Evolutionary conservation across 306 rosid genomes (phyloP).

Genomic region (Medicago lupulina): DNA sequence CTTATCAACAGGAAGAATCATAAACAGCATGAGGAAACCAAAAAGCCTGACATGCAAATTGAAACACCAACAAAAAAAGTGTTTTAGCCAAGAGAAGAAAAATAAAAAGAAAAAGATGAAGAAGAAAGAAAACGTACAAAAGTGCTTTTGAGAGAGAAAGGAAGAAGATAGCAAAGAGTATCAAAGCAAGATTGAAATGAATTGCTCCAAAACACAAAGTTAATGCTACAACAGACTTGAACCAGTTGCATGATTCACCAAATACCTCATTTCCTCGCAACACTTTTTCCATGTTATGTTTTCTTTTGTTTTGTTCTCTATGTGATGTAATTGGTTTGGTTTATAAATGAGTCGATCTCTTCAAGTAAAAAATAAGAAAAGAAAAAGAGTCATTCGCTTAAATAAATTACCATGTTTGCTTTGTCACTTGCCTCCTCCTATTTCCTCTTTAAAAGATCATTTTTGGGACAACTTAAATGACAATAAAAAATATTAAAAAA

Average conservation of each 20-base stretch:
- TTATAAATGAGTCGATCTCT: no score
- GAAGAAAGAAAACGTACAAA: conserved; percentile 39
- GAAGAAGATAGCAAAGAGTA: conserved; percentile 58
- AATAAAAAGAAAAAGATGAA: background rate
- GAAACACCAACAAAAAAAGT: background rate
- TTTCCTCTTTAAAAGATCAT: no score
- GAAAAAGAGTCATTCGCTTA: no score
- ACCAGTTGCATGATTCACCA: conserved; percentile 21
- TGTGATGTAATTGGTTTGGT: no score
- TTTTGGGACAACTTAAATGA: no score
- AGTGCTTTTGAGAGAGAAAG: conserved; percentile 66
- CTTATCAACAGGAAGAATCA: conserved; percentile 61
- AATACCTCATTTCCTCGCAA: conserved; percentile 40
- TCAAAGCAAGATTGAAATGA: conserved; percentile 58
- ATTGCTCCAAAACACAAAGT: conserved; percentile 67
- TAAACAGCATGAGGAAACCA: conserved; percentile 53
- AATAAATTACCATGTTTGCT: no score
- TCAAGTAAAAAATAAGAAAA: no score
- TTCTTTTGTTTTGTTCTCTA: no score
- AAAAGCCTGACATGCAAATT: conserved; percentile 55
- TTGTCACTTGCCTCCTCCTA: no score
- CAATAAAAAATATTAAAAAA: no score
- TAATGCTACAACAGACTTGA: conserved; percentile 53
- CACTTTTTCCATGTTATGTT: conserved; percentile 38
- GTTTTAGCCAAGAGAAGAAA: background rate